Evolutionary conservation across 331 rosid species (phyloP), one percentile per base, ranked within the genome.

Genomic region (Cydonia oblonga): DNA sequence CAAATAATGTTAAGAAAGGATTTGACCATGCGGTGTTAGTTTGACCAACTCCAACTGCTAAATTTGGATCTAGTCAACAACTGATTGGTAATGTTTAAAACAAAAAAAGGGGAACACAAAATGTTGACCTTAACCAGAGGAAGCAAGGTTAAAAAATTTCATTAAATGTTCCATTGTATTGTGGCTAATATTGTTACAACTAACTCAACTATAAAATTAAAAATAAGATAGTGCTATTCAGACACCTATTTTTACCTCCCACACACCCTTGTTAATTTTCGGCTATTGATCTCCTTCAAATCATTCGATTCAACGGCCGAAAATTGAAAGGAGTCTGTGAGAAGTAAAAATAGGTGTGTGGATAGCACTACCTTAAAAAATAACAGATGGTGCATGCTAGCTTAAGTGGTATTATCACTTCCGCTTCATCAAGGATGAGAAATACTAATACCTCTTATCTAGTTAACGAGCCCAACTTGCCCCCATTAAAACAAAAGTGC

Each of bases 41-140:
- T 83, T 83, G 88, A 30, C 79, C 71, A 72, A 86, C 85, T 76
- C 90, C 97, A 79, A 89, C 88, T 84, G 85, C 80, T 73, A 80
- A 33, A 68, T 76, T 68, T 64, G 74, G 68, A 75, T 68, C 40
- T 42, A 64, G 65, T 79, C 69, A 85, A 60, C 66, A 40, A 46
- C 40, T 32, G 15, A 46, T 62, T 63, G 68, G 46, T 54, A 70
- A 70, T 13, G 35, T 33, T 19, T 54, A 71, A 58, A 77, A 26
- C 54, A 54, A 24, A 68, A 46, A 20, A 52, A 38, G 19, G 5
- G 57, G 59, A 60, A 54, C 32, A 32, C 40, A 59, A 59, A 58
- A 66, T 25, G 58, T 33, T 14, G 74, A 74, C 74, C 79, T 53
- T 64, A 30, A 30, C 40, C 22, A 42, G 33, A 49, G 63, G 46